Evolutionary conservation across 2,329 filamentous ascomycete species (phyloP).

Genomic region (Talaromyces amestolkiae): DNA sequence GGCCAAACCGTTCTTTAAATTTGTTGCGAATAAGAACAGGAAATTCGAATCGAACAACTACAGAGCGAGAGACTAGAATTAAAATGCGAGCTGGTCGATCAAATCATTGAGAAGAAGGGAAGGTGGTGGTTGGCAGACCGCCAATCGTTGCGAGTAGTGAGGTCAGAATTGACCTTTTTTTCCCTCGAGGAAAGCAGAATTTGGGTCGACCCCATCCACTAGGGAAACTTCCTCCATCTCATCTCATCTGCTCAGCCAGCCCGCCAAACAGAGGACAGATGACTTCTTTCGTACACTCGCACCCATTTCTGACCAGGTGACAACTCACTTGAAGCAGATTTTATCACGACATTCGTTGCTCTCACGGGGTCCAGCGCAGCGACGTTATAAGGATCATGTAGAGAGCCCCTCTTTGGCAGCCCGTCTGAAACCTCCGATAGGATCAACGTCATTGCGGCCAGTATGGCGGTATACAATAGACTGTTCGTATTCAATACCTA

Average conservation of each 20-base stretch:
- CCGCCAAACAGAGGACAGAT: not conserved
- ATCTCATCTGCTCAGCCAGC: constrained; percentile 8
- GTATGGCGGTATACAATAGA: constrained; percentile 1
- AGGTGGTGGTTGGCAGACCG: not conserved
- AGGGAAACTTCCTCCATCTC: not conserved
- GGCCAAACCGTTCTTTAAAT: not conserved
- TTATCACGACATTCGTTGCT: not conserved
- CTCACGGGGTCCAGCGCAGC: not conserved
- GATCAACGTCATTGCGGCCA: not conserved
- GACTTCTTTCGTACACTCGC: not conserved
- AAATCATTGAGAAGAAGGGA: not conserved
- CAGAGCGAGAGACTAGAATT: not conserved
- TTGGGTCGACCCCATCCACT: constrained; percentile 17
- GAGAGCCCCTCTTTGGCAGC: constrained; percentile 4
- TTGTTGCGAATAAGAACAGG: too few relatives aligned
- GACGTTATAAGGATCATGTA: not conserved
- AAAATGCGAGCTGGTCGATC: not conserved
- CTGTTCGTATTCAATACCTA: not conserved
- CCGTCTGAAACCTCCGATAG: constrained; percentile 2
- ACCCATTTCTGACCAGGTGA: not conserved
- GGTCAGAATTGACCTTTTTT: constrained; percentile 14
- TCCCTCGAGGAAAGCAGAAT: constrained; percentile 2
- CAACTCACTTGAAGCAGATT: not conserved
- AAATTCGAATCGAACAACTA: not conserved
- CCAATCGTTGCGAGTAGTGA: constrained; percentile 9